A percentile compares a stretch with the other conserved stretches of the same genome.
Conservation (phyloP, 805 yeast species). For the Starmerella etchellsii region DNA sequence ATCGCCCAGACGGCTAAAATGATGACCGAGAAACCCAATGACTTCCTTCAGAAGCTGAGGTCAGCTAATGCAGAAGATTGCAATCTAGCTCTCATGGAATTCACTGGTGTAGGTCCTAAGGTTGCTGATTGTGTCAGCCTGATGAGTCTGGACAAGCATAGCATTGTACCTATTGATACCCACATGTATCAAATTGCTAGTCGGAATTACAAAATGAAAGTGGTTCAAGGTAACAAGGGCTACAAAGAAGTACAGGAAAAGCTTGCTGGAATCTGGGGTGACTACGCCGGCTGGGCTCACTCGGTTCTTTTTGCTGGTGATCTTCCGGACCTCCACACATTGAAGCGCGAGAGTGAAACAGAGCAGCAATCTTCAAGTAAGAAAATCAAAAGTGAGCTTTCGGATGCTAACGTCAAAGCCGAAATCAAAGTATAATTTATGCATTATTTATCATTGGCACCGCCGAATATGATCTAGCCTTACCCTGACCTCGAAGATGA, state of each 20-base stretch:
- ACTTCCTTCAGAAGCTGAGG: slow-evolving; percentile 35
- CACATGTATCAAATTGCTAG: slow-evolving; percentile 85
- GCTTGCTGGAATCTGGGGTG: slow-evolving; percentile 67
- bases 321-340: slow-evolving; percentile 45
- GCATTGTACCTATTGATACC: slow-evolving; percentile 88
- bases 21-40: slow-evolving; percentile 31
- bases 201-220: slow-evolving; percentile 53
- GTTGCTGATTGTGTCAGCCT: slow-evolving; percentile 94
- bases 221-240: slow-evolving; percentile 31
- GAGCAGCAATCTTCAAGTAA: not conserved
- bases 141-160: slow-evolving; percentile 79
- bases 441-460: too few relatives aligned
- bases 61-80: slow-evolving; percentile 37
- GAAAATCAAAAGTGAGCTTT: not conserved
- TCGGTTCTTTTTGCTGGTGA: slow-evolving; percentile 86
- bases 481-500: too few relatives aligned
- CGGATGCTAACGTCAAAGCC: not conserved
- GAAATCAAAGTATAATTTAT: not conserved
- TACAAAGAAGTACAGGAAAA: slow-evolving; percentile 46
- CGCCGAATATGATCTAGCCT: too few relatives aligned
- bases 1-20: slow-evolving; percentile 62
- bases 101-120: slow-evolving; percentile 90
- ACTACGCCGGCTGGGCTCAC: slow-evolving; percentile 97
- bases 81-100: slow-evolving; percentile 46
- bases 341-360: slow-evolving; percentile 6